These are phyloP conservation scores for Cyclotella sp. DNA, from an alignment of 108 stramenopile genomes.

Conservation along the genomic window DNA sequence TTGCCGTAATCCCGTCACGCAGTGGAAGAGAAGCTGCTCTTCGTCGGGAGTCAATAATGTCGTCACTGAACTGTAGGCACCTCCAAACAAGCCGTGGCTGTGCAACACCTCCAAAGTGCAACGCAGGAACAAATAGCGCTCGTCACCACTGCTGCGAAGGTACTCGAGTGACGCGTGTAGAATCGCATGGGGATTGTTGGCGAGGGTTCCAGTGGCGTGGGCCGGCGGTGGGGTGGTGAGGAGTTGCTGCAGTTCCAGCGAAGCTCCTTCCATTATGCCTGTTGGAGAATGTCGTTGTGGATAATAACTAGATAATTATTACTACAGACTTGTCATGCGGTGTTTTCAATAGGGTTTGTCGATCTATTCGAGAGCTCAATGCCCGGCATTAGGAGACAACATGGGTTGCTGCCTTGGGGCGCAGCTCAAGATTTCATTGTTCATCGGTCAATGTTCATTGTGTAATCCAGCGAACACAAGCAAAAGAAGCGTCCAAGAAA, in stretches of 20 bases:
- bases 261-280: conserved; percentile 42
- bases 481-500: no score
- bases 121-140: conserved; percentile 71
- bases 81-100: conserved; percentile 17
- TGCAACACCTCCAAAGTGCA: conserved; percentile 61
- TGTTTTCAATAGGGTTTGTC: no score
- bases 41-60: conserved; percentile 37
- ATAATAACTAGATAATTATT: no score
- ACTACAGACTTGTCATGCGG: no score
- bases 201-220: conserved; percentile 30
- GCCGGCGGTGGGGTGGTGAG: conserved; percentile 60
- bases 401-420: no score
- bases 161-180: conserved; percentile 74
- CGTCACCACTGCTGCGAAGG: conserved; percentile 75
- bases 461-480: no score
- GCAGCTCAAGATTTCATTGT: no score
- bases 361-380: no score
- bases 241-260: conserved; percentile 59
- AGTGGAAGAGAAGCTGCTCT: conserved; percentile 84
- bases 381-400: no score
- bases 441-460: no score
- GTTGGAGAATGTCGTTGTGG: no score
- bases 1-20: conserved; percentile 76
- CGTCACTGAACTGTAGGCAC: background rate
- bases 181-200: conserved; percentile 50